Base-by-base conservation (phyloP, 768 basidiomycete species). In the Trametes villosa region DNA sequence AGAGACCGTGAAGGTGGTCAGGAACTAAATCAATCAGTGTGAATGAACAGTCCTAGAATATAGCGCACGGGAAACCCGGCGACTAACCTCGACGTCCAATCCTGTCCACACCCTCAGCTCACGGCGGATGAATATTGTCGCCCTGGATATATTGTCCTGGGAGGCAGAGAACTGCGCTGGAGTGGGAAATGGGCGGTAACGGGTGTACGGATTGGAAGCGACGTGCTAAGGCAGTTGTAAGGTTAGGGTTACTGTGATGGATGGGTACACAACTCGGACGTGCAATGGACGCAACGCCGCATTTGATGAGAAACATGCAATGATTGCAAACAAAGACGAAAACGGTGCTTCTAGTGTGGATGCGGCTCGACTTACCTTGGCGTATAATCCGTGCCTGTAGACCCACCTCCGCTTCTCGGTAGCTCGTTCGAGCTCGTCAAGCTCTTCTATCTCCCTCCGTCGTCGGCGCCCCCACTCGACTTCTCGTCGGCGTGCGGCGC, bases 101-200 rank as follows among this genome's bases (percentile, higher is more conserved):
- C 87, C 85, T 11, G 84, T 80, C 95, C 95, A 98, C 4, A 96
- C 90, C 50, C 85, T 85, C 42, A 97, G 76, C 71, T 98, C 95
- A 44, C 95, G 81, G 36, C 96, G 81, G 12, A 97, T 71, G 68
- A 96, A 98, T 15, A 80, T 79, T 0, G 87, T 94, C 31, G 92
- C 91, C 12, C 92, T 84, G 51, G 84, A 84, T 48, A 93, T 81
- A 9, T 89, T 77, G 64, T 92, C 89, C 30, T 81, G 84, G 18
- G 93, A 91, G 1, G 88, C 83, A 12, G 92, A 62, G 65, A 98
- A 93, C 68, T 94, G 92, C 3, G 88, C 75, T 0, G 95, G 93
- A 0, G 87, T 87, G n/a, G 95, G 94, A 65, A 85, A 92, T 20
- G 95, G 94, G n/a, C 87, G 86, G 72, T 91, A 96, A 51, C 89